phyloP scores from a whole-genome alignment of 176 grass and related monocot genomes.

The Aegilops bicornis region DNA sequence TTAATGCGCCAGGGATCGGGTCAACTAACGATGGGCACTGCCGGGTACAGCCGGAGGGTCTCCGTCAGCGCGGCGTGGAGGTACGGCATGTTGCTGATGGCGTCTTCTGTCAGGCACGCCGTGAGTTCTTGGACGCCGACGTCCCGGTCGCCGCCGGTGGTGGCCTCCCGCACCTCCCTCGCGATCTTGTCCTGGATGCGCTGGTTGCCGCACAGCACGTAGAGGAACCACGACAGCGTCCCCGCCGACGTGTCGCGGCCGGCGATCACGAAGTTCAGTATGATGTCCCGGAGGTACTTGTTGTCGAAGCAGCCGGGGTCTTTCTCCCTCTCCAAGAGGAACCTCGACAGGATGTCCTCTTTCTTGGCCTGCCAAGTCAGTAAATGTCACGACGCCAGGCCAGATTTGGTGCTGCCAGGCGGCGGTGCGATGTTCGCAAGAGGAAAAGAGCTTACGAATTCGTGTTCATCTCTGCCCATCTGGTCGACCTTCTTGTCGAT shows the following conservation, averaged over 20 bases:
- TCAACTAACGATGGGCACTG: constrained; percentile 55
- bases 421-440: neutral
- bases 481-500: constrained; percentile 50
- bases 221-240: constrained; percentile 67
- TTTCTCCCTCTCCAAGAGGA: constrained; percentile 52
- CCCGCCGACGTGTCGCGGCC: constrained; percentile 72
- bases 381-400: constrained; percentile 1
- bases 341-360: constrained; percentile 74
- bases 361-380: constrained; percentile 38
- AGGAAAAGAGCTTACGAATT: constrained; percentile 42
- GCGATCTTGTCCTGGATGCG: constrained; percentile 44
- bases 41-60: constrained; percentile 68
- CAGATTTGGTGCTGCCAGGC: neutral
- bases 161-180: constrained; percentile 39
- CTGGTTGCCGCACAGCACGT: constrained; percentile 43
- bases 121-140: constrained; percentile 19
- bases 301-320: constrained; percentile 41
- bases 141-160: constrained; percentile 18
- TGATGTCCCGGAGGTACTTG: constrained; percentile 73
- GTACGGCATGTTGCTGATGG: constrained; percentile 65
- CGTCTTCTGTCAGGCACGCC: constrained; percentile 40
- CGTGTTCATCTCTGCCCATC: constrained; percentile 31
- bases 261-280: constrained; percentile 71
- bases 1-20: neutral
- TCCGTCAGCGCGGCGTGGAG: constrained; percentile 76